These are phyloP conservation scores for Sporothrix humicola DNA, from an alignment of 2,329 filamentous ascomycete species.

Conservation along the genomic window DNA sequence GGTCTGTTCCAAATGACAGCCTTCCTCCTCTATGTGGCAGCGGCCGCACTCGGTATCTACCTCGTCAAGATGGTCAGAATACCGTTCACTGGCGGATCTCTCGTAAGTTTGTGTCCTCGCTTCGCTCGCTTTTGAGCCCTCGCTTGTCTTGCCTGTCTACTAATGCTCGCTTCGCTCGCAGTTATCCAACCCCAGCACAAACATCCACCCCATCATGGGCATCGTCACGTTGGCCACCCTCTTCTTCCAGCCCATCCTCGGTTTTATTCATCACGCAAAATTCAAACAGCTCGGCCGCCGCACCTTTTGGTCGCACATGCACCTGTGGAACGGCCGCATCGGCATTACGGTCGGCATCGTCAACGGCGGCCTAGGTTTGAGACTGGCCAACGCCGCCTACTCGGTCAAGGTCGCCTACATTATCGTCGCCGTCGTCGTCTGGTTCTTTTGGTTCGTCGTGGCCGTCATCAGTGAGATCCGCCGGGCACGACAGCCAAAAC, in stretches of 20 bases:
- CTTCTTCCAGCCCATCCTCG: conserved; percentile 51
- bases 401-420: conserved; percentile 47
- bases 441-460: conserved; percentile 47
- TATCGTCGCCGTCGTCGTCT: conserved; percentile 48
- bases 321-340: conserved; percentile 52
- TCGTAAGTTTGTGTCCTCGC: conserved; percentile 43
- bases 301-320: conserved; percentile 51
- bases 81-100: conserved; percentile 41
- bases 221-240: conserved; percentile 50
- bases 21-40: conserved; percentile 48
- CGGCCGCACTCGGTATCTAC: conserved; percentile 52
- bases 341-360: conserved; percentile 51
- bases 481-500: conserved; percentile 32
- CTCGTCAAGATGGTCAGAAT: conserved; percentile 46
- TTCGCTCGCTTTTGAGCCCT: background rate
- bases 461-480: conserved; percentile 45
- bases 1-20: conserved; percentile 49
- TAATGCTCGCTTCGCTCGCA: conserved; percentile 34
- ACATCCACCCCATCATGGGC: conserved; percentile 56
- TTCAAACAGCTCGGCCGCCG: conserved; percentile 49
- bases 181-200: conserved; percentile 44
- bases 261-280: conserved; percentile 50
- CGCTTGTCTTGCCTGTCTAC: background rate
- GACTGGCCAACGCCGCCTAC: conserved; percentile 44
- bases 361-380: conserved; percentile 53